Base-by-base conservation (phyloP, 257 asterid species). In the Mitragyna speciosa region DNA sequence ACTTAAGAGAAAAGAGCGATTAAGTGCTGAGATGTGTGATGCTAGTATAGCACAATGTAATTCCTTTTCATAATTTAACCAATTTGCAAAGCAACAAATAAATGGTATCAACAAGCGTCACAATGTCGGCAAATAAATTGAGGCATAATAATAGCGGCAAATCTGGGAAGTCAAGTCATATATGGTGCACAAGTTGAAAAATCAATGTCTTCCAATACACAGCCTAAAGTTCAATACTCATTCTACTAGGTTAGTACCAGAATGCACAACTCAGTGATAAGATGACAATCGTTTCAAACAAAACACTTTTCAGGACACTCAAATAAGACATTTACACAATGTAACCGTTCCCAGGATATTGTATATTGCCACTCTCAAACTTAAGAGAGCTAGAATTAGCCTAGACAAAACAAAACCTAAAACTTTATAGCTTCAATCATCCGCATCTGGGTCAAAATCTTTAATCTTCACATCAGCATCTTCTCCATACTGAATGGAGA, bases 381-480 rank as follows among this genome's bases (percentile, higher is more conserved):
- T 45, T 45, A 2, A 0, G 22, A 10, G 59, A 70, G 24, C 75
- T 39, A n/a, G 59, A 45, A 14, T 17, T n/a, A 71, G 28, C 22
- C 31, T 45, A 71, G 2, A 16, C 20, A 26, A n/a, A 6, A 26
- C 4, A 6, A 28, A 19, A n/a, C 45, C 26, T 52, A 12, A 9
- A 7, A 14, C 26, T 43, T 16, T 19, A 41, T 61, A 45, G 64
- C 31, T 63, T 79, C 78, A 79, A 59, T 81, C 81, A 73, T 91
- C 97, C 10, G 86, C 91, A 8, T 86, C 92, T 1, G 88, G 89
- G 72, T 91, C 97, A 65, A 92, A 94, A 90, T 94, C 97, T 90
- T 87, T 94, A 54, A 96, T 85, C 88, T 88, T 96, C 84, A 94
- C 97, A 78, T 96, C 99, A 31, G 97, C 97, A 75, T 96, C 95